Evolutionary conservation across 192 early-diverging fungal species (phyloP).

Genomic region (Backusella tarrabulga): DNA sequence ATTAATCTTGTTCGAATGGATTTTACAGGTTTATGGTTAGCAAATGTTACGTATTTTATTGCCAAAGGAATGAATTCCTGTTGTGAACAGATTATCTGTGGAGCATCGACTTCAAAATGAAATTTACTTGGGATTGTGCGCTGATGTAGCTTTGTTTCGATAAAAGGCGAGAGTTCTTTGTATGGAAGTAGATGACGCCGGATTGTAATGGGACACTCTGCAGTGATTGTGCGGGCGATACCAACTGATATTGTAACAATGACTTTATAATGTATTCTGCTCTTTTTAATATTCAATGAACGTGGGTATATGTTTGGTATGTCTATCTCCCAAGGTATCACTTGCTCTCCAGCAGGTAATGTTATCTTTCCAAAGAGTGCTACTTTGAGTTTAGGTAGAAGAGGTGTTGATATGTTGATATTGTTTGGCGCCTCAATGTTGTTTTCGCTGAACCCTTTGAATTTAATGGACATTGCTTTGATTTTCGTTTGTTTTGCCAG

Average conservation of each 20-base stretch:
- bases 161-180: constrained; percentile 20
- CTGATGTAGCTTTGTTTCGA: constrained; percentile 26
- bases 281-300: constrained; percentile 17
- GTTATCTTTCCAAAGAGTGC: constrained; percentile 13
- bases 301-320: constrained; percentile 30
- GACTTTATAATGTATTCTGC: constrained; percentile 17
- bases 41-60: constrained; percentile 25
- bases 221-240: constrained; percentile 24
- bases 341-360: constrained; percentile 20
- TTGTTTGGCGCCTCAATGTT: background rate
- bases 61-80: constrained; percentile 19
- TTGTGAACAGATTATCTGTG: constrained; percentile 25
- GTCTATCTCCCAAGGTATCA: constrained; percentile 31
- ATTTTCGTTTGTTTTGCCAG: constrained; percentile 30
- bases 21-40: constrained; percentile 30
- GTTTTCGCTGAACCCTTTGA: constrained; percentile 31
- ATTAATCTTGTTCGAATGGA: constrained; percentile 27
- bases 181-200: constrained; percentile 23
- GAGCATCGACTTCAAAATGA: constrained; percentile 33
- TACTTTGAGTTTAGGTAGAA: constrained; percentile 28
- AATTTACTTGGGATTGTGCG: constrained; percentile 35
- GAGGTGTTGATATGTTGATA: background rate
- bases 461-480: constrained; percentile 32
- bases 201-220: constrained; percentile 22
- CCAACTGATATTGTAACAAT: constrained; percentile 21